Percentiles rank a stretch among this genome's conserved stretches.
Evolutionary conservation across 176 grass and related monocot species (phyloP).

Genomic region (Oryza coarctata): DNA sequence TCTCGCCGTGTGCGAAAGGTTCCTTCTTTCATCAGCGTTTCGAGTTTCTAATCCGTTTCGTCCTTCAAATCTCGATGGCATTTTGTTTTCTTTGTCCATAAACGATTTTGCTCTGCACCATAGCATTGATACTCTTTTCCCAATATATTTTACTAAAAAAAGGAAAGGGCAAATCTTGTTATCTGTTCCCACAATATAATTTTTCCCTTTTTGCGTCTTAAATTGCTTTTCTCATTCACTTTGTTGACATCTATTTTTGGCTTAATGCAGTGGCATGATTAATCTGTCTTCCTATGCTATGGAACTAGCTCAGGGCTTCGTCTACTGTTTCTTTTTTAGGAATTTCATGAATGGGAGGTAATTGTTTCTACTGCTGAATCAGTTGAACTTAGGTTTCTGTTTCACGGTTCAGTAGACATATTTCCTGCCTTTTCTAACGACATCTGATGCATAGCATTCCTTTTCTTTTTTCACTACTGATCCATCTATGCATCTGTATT

Average conservation of each 20-base stretch:
- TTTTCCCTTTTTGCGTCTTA: not conserved
- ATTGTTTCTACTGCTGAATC: constrained; percentile 13
- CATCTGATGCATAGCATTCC: not conserved
- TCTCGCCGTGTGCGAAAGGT: not conserved
- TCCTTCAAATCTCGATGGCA: not conserved
- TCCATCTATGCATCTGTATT: not conserved
- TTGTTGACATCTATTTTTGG: not conserved
- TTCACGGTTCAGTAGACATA: not conserved
- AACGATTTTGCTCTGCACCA: not conserved
- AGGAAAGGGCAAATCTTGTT: not conserved
- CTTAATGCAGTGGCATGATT: constrained; percentile 17
- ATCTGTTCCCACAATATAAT: not conserved
- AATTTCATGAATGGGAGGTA: constrained; percentile 3
- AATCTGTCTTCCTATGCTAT: not conserved
- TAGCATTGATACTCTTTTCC: not conserved
- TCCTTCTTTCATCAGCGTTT: not conserved
- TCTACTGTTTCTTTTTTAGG: not conserved
- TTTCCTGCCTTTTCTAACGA: not conserved
- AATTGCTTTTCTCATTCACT: not conserved
- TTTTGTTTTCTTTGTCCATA: not conserved
- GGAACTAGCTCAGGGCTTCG: not conserved
- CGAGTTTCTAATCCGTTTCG: not conserved
- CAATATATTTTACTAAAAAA: not conserved
- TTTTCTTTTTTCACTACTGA: not conserved
- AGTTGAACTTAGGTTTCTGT: not conserved